phyloP scores from a whole-genome alignment of 1,284 basidiomycete genomes.

The Sporisorium iseilematis-ciliati region DNA sequence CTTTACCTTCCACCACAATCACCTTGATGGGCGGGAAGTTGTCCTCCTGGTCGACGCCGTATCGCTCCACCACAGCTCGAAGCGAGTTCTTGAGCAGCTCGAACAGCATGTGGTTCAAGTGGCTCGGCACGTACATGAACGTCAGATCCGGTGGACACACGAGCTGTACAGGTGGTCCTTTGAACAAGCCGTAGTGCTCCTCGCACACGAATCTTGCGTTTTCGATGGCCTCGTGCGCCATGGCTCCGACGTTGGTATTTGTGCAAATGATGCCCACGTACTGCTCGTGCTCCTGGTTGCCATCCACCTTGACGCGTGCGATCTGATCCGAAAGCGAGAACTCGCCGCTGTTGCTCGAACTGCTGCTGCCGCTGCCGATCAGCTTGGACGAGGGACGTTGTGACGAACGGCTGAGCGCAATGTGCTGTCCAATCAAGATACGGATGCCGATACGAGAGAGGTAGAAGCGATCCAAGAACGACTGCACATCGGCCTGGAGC shows the following conservation, averaged over 20 bases:
- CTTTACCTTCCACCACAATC: constrained; percentile 84
- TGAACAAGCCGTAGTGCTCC: constrained; percentile 90
- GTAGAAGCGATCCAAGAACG: constrained; percentile 97
- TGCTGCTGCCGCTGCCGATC: constrained; percentile 35
- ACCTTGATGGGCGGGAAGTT: constrained; percentile 94
- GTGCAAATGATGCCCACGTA: constrained; percentile 99
- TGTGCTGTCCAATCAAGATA: constrained; percentile 69
- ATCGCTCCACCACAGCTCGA: constrained; percentile 93
- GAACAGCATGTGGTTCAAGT: constrained; percentile 89
- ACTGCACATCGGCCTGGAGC: constrained; percentile 88
- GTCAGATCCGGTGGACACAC: constrained; percentile 89
- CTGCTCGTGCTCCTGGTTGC: constrained; percentile 72
- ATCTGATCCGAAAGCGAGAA: constrained; percentile 43
- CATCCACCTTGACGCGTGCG: constrained; percentile 37
- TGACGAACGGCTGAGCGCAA: constrained; percentile 63
- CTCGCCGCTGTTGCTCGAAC: constrained; percentile 25
- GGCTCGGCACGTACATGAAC: constrained; percentile 96
- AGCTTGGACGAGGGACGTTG: constrained; percentile 43
- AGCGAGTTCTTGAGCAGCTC: constrained; percentile 99
- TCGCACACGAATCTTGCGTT: constrained; percentile 98
- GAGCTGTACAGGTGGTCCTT: constrained; percentile 94
- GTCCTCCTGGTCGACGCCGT: constrained; percentile 84
- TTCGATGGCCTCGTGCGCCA: constrained; percentile 90
- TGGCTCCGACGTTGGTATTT: constrained; percentile 74
- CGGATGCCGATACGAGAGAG: constrained; percentile 85